Evolutionary conservation across 306 rosid species (phyloP), one percentile per base, ranked within the genome.

Genomic region (Glycyrrhiza uralensis): DNA sequence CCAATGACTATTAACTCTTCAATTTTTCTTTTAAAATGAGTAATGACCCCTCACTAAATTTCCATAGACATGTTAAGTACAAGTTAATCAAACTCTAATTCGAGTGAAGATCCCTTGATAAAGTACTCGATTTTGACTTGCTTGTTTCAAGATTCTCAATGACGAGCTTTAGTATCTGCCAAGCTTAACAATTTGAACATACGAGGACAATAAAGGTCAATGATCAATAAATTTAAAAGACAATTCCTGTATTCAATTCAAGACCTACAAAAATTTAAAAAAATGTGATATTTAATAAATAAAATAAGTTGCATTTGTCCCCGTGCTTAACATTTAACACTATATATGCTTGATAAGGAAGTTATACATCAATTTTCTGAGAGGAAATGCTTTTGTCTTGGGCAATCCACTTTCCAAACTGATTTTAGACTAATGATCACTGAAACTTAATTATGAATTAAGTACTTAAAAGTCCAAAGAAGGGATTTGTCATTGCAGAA

Each of bases 401-500:
- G 38, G 2, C 20, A 5, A 57, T 32, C 17, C 30, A 14, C 14
- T 57, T 73, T 56, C 4, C 11, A 23, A 19, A 49, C 45, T 29
- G 73, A 18, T 66, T 42, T 65, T 22, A 7, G 39, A 65, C 14
- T 38, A 3, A 14, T 51, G 36, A 11, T 39, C 12, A 5, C 17
- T 69, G 23, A 14, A 42, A 47, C 50, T 69, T 23, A 61, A 55
- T 72, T 66, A 59, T 60, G 38, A 56, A 42, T 22, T 72, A 55
- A 55, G 58, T 51, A 11, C 92, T 82, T 44, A 94, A 78, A 65
- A 89, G 29, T 56, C 99, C 97, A 62, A 91, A 94, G 92, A 83
- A 91, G 41, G 99, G 99, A 71, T 91, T 91, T 42, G 92, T 81
- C 75, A 86, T 59, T 17, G 96, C 97, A 70, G 95, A 86, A 52